Evolutionary conservation across 495 filamentous ascomycete species (phyloP).

Genomic region (Staphylotrichum longicolle): DNA sequence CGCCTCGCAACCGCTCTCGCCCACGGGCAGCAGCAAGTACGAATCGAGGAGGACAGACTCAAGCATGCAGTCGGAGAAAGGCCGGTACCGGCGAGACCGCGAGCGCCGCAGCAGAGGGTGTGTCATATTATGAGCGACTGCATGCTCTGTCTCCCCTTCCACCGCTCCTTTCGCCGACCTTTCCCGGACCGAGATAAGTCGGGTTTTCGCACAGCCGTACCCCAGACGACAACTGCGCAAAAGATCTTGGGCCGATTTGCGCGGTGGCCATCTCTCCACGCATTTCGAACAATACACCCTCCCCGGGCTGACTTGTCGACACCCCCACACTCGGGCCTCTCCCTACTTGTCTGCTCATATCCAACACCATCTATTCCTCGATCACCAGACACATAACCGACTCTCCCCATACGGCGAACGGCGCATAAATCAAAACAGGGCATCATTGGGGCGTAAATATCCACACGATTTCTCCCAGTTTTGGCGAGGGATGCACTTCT

Average conservation of each 20-base stretch:
- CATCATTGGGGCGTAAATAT: slow-evolving; percentile 37
- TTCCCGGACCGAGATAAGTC: neutral
- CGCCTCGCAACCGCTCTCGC: slow-evolving; percentile 41
- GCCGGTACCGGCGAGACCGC: slow-evolving; percentile 29
- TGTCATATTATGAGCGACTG: slow-evolving; percentile 38
- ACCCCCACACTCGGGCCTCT: slow-evolving; percentile 8
- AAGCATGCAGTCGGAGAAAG: slow-evolving; percentile 25
- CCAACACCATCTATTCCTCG: slow-evolving; percentile 20
- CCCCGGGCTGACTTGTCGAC: no score
- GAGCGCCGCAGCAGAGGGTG: slow-evolving; percentile 30
- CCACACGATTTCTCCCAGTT: slow-evolving; percentile 16
- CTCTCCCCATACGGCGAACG: slow-evolving; percentile 34
- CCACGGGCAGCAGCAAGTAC: slow-evolving; percentile 35
- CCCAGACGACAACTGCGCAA: slow-evolving; percentile 8
- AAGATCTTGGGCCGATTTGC: slow-evolving; percentile 9
- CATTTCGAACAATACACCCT: slow-evolving; percentile 3
- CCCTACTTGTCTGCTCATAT: slow-evolving; percentile 29
- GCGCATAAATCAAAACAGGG: slow-evolving; percentile 39
- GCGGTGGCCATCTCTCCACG: slow-evolving; percentile 14
- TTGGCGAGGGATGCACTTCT: slow-evolving; percentile 10
- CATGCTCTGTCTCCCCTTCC: neutral
- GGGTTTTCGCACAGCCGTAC: neutral
- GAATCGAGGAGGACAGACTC: slow-evolving; percentile 27
- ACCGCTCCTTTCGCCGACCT: neutral
- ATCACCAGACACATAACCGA: slow-evolving; percentile 27